Percentiles rank a stretch among this genome's conserved stretches.
Conservation (phyloP, 176 grass and related monocot genomes). For the Oryza longistaminata region DNA sequence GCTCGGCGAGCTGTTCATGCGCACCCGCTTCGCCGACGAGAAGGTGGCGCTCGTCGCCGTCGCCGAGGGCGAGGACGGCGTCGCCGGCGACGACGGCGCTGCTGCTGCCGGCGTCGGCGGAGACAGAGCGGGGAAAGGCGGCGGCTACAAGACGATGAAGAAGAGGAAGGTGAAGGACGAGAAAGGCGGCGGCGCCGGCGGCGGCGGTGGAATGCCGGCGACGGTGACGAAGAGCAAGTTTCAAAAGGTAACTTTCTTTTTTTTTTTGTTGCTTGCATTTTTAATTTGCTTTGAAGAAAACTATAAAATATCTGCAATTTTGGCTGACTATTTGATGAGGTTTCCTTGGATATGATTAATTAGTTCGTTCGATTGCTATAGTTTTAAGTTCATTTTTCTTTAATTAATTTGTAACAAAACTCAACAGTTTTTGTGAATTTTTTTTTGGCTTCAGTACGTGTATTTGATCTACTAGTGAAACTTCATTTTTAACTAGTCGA, state of each 20-base stretch:
- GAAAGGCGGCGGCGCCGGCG: not conserved
- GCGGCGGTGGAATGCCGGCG: not conserved
- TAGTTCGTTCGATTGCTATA: not conserved
- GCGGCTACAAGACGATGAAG: conserved; percentile 35
- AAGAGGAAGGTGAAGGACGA: conserved; percentile 57
- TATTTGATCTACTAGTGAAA: no score
- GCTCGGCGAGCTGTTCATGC: conserved; percentile 96
- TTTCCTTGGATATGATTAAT: not conserved
- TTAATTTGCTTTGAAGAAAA: not conserved
- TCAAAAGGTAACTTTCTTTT: conserved; percentile 56
- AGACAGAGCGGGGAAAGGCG: conserved; percentile 30
- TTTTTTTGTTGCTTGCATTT: not conserved
- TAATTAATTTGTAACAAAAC: not conserved
- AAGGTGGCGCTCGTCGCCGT: conserved; percentile 49
- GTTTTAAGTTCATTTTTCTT: not conserved
- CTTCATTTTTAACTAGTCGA: no score
- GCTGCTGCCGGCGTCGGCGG: not conserved
- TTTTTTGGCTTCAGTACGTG: not conserved
- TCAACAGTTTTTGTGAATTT: not conserved
- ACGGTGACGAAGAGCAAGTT: conserved; percentile 58
- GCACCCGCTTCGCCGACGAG: conserved; percentile 64
- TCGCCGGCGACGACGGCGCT: not conserved
- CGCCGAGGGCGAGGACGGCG: conserved; percentile 36
- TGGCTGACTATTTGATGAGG: not conserved
- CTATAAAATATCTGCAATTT: not conserved